Percentiles rank a stretch among this genome's conserved stretches.
Conservation (phyloP, 2,329 filamentous ascomycete species). For the Penicillium sp. region DNA sequence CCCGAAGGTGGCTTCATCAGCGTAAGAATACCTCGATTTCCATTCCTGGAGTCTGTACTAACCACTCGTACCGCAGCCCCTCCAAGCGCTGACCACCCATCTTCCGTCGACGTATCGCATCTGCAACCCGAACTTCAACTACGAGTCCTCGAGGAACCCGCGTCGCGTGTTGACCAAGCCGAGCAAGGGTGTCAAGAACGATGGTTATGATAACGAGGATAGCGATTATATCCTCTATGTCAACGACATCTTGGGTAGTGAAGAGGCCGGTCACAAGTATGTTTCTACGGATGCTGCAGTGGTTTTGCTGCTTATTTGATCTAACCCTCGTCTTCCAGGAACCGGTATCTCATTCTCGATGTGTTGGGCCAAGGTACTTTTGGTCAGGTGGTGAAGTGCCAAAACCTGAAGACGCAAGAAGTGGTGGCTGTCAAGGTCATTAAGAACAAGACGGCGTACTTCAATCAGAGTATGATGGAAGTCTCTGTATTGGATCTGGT, state of each 20-base stretch:
- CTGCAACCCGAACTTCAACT: slow-evolving; percentile 97
- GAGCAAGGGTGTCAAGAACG: slow-evolving; percentile 97
- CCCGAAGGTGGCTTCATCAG: slow-evolving; percentile 98
- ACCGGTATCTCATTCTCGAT: slow-evolving; percentile 95
- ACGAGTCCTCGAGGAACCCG: slow-evolving; percentile 96
- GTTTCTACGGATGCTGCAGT: slow-evolving; percentile 36
- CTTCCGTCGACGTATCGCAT: slow-evolving; percentile 96
- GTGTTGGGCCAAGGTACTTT: slow-evolving; percentile 97
- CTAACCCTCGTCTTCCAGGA: slow-evolving; percentile 58
- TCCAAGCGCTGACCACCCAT: slow-evolving; percentile 93
- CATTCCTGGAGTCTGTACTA: not conserved
- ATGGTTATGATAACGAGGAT: slow-evolving; percentile 98
- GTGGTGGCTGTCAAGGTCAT: slow-evolving; percentile 99
- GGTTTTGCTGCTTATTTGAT: slow-evolving; percentile 21
- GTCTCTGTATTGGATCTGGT: slow-evolving; percentile 96
- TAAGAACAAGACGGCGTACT: slow-evolving; percentile 98
- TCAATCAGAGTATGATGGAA: slow-evolving; percentile 99
- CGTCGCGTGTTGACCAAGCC: slow-evolving; percentile 95
- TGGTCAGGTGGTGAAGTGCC: slow-evolving; percentile 97
- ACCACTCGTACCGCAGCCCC: slow-evolving; percentile 63
- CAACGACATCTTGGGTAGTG: slow-evolving; percentile 96
- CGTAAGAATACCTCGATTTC: slow-evolving; percentile 60
- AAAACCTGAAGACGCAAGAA: slow-evolving; percentile 97
- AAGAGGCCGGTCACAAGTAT: slow-evolving; percentile 97
- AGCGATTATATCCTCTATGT: slow-evolving; percentile 99